Evolutionary conservation across 139 green algal species (phyloP), one percentile per base, ranked within the genome.

Genomic region (Coccomyxa sp.): DNA sequence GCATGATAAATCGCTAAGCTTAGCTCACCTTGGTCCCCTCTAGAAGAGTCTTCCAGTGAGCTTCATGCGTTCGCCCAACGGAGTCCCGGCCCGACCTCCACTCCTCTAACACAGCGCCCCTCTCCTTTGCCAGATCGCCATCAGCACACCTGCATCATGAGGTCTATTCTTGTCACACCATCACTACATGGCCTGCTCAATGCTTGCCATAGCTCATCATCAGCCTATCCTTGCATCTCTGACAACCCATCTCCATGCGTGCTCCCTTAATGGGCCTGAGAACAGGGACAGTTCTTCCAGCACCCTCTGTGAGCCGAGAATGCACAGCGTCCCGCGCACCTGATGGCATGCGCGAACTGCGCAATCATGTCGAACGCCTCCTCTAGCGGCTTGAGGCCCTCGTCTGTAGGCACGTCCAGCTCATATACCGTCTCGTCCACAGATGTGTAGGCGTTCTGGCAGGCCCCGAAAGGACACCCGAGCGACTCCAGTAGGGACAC

Each of bases 31-130:
- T 73, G 68, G 76, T 68, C n/a, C 83, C 94, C 68, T 93, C 31
- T 82, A 95, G 87, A 31, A 96, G 84, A 8, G 94, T 83, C 81
- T 92, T 86, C 93, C 93, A 98, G 81, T 97, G 89, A 3, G 93
- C 92, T 76, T 95, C 84, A 78, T 88, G 83, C 50, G 89, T 81
- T 6, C 94, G 84, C 4, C 92, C 90, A 2, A 70, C 36, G 18
- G 89, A 86, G 78, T 93, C 86, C 0, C 87, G 78, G 12, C 78
- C 84, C 80, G 89, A 84, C 34, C 94, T 85, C 92, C 87, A 94
- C 83, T 98, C 94, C 81, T 98, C 94, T 74, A 98, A 58, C 74
- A 98, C 93, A 6, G 93, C 89, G 6, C 94, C 94, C 1, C 94
- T 86, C 88, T 98, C 94, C 78, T 94, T 93, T 12, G 89, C 77